These are phyloP conservation scores for Ophiognomonia clavigignenti-juglandacearum DNA, from an alignment of 2,329 filamentous ascomycete species.

Conservation along the genomic window DNA sequence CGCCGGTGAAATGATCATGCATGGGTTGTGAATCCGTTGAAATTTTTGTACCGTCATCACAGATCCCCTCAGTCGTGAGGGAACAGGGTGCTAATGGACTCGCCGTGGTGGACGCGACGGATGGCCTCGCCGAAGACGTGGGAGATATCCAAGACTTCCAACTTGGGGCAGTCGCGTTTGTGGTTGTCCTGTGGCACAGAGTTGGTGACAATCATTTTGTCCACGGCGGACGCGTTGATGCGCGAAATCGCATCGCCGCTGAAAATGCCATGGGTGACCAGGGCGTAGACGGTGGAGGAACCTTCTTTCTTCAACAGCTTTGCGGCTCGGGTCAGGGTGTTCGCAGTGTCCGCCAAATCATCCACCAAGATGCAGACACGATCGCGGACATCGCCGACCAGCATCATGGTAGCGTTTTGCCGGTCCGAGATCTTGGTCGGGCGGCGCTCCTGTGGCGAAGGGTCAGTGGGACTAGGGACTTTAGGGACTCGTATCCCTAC, in stretches of 20 bases:
- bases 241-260: slow-evolving; percentile 92
- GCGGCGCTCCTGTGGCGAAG: slow-evolving; percentile 65
- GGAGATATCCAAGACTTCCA: slow-evolving; percentile 88
- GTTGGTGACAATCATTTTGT: slow-evolving; percentile 94
- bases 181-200: slow-evolving; percentile 88
- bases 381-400: slow-evolving; percentile 79
- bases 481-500: slow-evolving; percentile 34
- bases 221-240: slow-evolving; percentile 87
- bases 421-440: slow-evolving; percentile 83
- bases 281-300: slow-evolving; percentile 83
- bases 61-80: slow-evolving; percentile 60
- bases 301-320: slow-evolving; percentile 97
- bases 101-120: slow-evolving; percentile 91
- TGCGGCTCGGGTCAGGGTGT: slow-evolving; percentile 93
- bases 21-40: no score
- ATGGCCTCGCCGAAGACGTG: slow-evolving; percentile 94
- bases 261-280: slow-evolving; percentile 91
- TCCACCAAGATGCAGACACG: slow-evolving; percentile 81
- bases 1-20: slow-evolving; percentile 11
- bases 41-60: no score
- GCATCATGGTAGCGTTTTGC: slow-evolving; percentile 92
- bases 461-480: slow-evolving; percentile 5
- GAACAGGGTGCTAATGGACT: slow-evolving; percentile 95
- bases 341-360: slow-evolving; percentile 91
- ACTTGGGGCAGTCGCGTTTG: slow-evolving; percentile 70